Evolutionary conservation across 2,329 filamentous ascomycete genomes (phyloP).

Genomic region (Blumeria graminis): DNA sequence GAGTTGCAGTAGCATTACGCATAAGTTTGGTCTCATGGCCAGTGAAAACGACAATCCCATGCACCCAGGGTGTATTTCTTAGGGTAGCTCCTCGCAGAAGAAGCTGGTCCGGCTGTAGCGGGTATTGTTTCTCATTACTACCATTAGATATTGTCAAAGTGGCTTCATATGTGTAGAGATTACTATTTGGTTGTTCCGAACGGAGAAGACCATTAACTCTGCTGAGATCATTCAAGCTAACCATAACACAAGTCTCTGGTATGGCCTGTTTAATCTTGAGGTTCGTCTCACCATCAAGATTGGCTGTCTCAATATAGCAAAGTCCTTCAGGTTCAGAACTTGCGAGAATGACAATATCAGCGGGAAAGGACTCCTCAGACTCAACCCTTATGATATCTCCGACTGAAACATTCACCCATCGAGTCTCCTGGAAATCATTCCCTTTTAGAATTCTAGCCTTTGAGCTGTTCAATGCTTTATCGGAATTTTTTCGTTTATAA

Average conservation of each 20-base stretch:
- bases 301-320: constrained; percentile 97
- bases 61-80: constrained; percentile 90
- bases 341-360: constrained; percentile 74
- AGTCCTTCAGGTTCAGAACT: constrained; percentile 93
- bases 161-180: constrained; percentile 92
- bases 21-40: constrained; percentile 97
- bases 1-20: constrained; percentile 90
- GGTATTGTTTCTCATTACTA: constrained; percentile 77
- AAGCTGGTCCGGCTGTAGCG: constrained; percentile 77
- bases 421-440: constrained; percentile 61
- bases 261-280: constrained; percentile 96
- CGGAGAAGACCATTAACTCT: constrained; percentile 66
- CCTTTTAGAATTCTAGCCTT: constrained; percentile 65
- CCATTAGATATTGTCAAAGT: constrained; percentile 78
- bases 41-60: constrained; percentile 88
- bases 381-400: constrained; percentile 85
- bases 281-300: constrained; percentile 93
- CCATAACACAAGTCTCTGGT: constrained; percentile 70
- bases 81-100: constrained; percentile 80
- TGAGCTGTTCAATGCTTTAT: constrained; percentile 69
- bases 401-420: constrained; percentile 82
- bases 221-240: constrained; percentile 68
- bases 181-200: constrained; percentile 95
- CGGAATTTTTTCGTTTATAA: constrained; percentile 67
- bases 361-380: constrained; percentile 85